Base-by-base conservation (phyloP, 768 basidiomycete genomes). In the Sarcodon sp. region DNA sequence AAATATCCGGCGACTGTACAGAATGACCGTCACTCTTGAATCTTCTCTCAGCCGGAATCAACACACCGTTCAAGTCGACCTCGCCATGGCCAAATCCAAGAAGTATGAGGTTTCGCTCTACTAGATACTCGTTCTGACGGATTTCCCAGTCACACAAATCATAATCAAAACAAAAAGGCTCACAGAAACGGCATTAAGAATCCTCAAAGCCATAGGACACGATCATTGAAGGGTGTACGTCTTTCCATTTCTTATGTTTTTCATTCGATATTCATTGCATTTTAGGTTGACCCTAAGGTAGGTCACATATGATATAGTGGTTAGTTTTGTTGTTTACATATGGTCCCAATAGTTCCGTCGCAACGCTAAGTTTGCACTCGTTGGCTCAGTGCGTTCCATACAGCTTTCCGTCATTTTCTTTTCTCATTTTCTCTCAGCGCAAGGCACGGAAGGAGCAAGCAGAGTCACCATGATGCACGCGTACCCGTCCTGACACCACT, bases 101-200 rank as follows among this genome's bases (percentile, higher is more conserved):
- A 97, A 97, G 89, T 93, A 64, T 49, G 78, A 61, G 38, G 27
- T 34, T 12, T 16, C 10, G 12, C 2, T 45, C 12, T 37, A n/a
- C 9, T 33, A 46, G 34, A 35, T 57, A 21, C 51, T 47, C 47
- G 13, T 27, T 18, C 44, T 50, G 46, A 54, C 38, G 11, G 39
- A 13, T 31, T 10, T 41, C 6, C 41, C 53, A 91, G 86, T 60
- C 84, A 90, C 66, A 89, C 85, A 61, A 89, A 88, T 68, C 92
- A 94, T 77, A 96, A 94, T 76, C 91, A 96, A 73, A 89, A 59
- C 75, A 81, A 80, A 69, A 97, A 96, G 80, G 91, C 94, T 55
- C 94, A 98, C 75, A 79, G 87, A 55, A 98, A 98, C 75, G 94
- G 93, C 61, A 94, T 97, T 73, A 90, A 86, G 72, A 79, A 75